Evolutionary conservation across 2,329 filamentous ascomycete genomes (phyloP), one percentile per base, ranked within the genome.

Genomic region (Lachnum nothofagi): DNA sequence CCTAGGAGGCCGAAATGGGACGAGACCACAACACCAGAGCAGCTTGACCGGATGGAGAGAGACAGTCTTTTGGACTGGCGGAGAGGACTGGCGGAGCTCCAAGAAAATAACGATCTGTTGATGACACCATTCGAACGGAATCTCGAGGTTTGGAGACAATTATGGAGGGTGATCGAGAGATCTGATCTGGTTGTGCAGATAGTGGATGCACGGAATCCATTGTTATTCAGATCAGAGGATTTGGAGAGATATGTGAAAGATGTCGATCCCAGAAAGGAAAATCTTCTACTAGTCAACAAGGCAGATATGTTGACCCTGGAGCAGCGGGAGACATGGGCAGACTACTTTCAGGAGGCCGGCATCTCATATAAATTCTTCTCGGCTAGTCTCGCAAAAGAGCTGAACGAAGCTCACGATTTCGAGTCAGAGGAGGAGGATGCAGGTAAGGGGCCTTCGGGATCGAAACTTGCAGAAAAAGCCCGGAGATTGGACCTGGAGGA

Each of bases 71-170:
- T 98, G 49, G 78, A 88, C 56, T 98, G 93, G 93, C 78, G 93
- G 60, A 78, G 93, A 65, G 90, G 90, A 0, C 72, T 98, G 49
- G 93, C 94, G 0, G 91, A 97, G 67, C 71, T 98, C 46, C 88
- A 96, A 64, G 91, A 98, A 72, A 89, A 87, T 63, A 85, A 96
- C 50, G 93, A 98, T 67, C 71, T 98, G 48, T 78, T 98, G 46
- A 91, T 98, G 88, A 98, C 93, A 0, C 93, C 93, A 0, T 98
- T 98, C 63, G 93, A 98, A 75, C 81, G 93, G 51, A 98, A 98
- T 66, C 65, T 98, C 53, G 94, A 98, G 65, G 93, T 98, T 23
- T 98, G 93, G 93, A 83, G 93, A 65, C 93, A 98, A 69, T 66
- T 98, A 60, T 98, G 93, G 93, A 82, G 93, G 71, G 93, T 98